phyloP scores from a whole-genome alignment of 2,329 filamentous ascomycete species.

The Fonsecaea erecta region DNA sequence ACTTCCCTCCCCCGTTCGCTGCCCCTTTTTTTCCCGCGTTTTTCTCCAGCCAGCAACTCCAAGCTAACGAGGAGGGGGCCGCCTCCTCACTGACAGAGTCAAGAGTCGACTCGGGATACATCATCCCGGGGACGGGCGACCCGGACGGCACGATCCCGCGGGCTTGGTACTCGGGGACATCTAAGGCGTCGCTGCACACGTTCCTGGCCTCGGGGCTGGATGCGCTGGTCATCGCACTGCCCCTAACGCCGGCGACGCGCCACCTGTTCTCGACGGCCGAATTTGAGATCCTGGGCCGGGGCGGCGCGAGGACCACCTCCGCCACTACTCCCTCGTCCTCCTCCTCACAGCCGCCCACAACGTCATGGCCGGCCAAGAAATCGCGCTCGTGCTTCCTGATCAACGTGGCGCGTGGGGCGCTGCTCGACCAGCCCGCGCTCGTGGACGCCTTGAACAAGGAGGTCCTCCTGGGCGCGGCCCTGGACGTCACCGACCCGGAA shows the following conservation, averaged over 20 bases:
- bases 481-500: slow-evolving; percentile 81
- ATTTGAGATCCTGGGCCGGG: slow-evolving; percentile 54
- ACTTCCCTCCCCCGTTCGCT: neutral
- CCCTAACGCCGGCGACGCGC: slow-evolving; percentile 61
- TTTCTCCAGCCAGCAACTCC: neutral
- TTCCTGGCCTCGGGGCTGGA: slow-evolving; percentile 63
- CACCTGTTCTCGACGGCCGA: slow-evolving; percentile 60
- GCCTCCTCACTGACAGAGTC: slow-evolving; percentile 52
- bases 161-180: slow-evolving; percentile 62
- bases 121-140: slow-evolving; percentile 69
- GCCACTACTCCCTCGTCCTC: too few species aligned
- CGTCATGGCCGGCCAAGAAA: slow-evolving; percentile 6
- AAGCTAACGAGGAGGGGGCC: neutral
- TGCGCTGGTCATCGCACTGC: slow-evolving; percentile 61
- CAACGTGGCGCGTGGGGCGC: slow-evolving; percentile 71
- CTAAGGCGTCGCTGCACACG: slow-evolving; percentile 56
- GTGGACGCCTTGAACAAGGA: slow-evolving; percentile 63
- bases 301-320: neutral
- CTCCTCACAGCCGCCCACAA: neutral
- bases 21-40: neutral
- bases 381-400: slow-evolving; percentile 55
- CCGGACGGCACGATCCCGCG: slow-evolving; percentile 59
- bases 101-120: slow-evolving; percentile 66
- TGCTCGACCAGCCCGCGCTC: slow-evolving; percentile 66
- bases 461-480: slow-evolving; percentile 67